Evolutionary conservation across 1,139 yeast genomes (phyloP), one percentile per base, ranked within the genome.

Genomic region (Trichomonascaceae sp.): DNA sequence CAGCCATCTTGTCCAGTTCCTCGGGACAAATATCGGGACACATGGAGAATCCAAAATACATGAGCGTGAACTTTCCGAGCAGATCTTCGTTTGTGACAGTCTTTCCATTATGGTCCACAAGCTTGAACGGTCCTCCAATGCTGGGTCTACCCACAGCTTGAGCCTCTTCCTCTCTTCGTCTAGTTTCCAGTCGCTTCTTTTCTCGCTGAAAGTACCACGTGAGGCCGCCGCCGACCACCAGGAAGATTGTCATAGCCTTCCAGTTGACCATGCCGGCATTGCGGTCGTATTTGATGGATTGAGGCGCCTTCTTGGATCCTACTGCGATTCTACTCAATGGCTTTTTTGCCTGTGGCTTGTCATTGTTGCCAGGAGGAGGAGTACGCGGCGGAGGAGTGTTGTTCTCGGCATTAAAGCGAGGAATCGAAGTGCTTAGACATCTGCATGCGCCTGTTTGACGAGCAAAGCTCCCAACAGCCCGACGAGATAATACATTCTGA

Each of bases 21-120:
- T 89, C 97, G 6, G 98, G 98, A 57, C 98, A 89, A 34, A 89
- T 85, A 57, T 89, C 98, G 5, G 98, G 98, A 60, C 98, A 89
- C 59, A 85, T 87, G 4, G 94, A 80, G 62, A 89, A 89, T 0
- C 98, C 98, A 59, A 89, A 89, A 58, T 89, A 89, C 13, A 89
- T 56, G 35, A 89, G 64, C 9, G 85, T 71, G 56, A 82, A 89
- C 54, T 72, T 75, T 30, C 89, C 92, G 43, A 70, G 61, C 51
- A 89, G 64, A 48, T 87, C 71, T 39, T 80, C 65, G 20, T 84
- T 74, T 1, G 96, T 81, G 54, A 87, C 89, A 14, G 57, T 59
- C 16, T 76, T 60, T 27, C 87, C 85, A 33, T 85, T 60, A 27
- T 71, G 69, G 51, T 85, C 95, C 3, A 69, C 56, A 42, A 89